Evolutionary conservation across 1,284 basidiomycete species (phyloP), one percentile per base, ranked within the genome.

Genomic region (Microbotryum intermedium): DNA sequence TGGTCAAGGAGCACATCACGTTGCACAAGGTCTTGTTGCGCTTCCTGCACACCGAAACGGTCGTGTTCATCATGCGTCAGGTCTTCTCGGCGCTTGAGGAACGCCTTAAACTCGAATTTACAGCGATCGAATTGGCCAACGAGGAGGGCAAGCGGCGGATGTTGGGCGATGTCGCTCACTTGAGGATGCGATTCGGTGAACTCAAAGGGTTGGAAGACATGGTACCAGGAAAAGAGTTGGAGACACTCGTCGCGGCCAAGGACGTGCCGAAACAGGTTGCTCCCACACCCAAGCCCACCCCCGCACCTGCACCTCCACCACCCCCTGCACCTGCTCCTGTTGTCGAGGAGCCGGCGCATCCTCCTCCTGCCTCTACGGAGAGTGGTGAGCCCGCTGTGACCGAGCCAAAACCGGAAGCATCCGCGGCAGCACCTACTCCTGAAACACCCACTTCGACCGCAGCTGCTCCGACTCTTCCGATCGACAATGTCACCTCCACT

Each of bases 1-100:
- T 99, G 43, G 84, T 92, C 70, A 95, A 94, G 76, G 94, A 99
- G 77, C 94, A 93, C 5, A 86, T 90, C 57, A 97, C 91, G 28
- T 80, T 99, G 53, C 90, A 98, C 78, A 97, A 94, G 74, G 93
- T 99, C 47, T 79, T 99, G 53, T 89, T 87, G 55, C 87, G 93
- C 61, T 98, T 97, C 75, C 79, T 98, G 26, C 79, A 87, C 6
- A 75, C 79, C 42, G 79, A 81, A 25, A 82, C 89, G 18, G 87
- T 94, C 50, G 88, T 92, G 82, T 86, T 88, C 72, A 89, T 97
- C 70, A 92, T 94, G 87, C 83, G 84, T 34, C 88, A 93, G 73
- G 91, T 95, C 18, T 86, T 93, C 65, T 86, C 85, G 25, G 84
- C 88, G n/a, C 91, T 94, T 74, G 90, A 90, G 73, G 84, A 87